These are phyloP conservation scores for Styphnolobium japonicum DNA, from an alignment of 306 rosid genomes.

Conservation along the genomic window DNA sequence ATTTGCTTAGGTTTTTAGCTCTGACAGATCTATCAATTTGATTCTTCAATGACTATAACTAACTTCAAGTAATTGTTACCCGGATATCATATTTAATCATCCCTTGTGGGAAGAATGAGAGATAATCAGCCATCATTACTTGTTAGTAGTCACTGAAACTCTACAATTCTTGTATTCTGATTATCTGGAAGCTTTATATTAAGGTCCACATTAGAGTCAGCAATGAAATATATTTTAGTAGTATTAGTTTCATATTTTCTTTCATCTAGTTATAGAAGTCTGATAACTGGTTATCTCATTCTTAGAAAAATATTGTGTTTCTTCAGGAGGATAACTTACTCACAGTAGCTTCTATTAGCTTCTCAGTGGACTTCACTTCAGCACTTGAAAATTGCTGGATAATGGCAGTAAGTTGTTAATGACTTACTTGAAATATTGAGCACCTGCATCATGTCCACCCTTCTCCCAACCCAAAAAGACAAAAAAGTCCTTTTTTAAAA, in stretches of 20 bases:
- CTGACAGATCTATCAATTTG: background rate
- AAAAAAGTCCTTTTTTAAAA: background rate
- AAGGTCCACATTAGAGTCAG: slow-evolving; percentile 1
- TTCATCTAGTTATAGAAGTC: background rate
- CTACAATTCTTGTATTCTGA: slow-evolving; percentile 11
- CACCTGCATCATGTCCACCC: background rate
- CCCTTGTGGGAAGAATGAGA: slow-evolving; percentile 3
- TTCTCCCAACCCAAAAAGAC: background rate
- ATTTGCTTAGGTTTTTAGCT: background rate
- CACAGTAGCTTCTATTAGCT: slow-evolving; percentile 72
- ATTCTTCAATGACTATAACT: background rate
- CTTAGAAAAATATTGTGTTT: slow-evolving; percentile 2
- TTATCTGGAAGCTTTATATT: background rate
- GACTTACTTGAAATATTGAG: slow-evolving; percentile 13
- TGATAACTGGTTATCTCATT: slow-evolving; percentile 9
- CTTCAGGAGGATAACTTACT: slow-evolving; percentile 71
- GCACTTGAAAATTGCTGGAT: slow-evolving; percentile 71
- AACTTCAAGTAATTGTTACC: background rate
- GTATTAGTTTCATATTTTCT: background rate
- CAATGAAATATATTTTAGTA: background rate
- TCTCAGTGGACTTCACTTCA: slow-evolving; percentile 60
- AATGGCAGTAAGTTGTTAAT: slow-evolving; percentile 51
- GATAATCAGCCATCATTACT: background rate
- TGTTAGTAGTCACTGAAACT: slow-evolving; percentile 14
- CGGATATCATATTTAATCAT: slow-evolving; percentile 8